These are phyloP conservation scores for Penicillium sp. DNA, from an alignment of 2,329 filamentous ascomycete species.

Conservation along the genomic window DNA sequence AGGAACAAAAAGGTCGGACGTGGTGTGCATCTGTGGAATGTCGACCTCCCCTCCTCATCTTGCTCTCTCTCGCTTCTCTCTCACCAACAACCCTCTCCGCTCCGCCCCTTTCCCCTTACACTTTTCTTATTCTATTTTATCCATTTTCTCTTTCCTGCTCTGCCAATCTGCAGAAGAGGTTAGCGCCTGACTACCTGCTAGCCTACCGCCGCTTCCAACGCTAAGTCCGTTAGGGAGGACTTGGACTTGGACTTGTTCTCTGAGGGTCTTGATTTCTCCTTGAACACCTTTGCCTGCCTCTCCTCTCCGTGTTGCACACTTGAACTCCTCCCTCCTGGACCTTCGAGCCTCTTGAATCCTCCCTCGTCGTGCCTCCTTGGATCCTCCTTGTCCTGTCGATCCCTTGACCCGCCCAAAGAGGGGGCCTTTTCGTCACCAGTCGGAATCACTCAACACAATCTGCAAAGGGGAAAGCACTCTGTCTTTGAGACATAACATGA, in stretches of 20 bases:
- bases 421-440: constrained; percentile 5
- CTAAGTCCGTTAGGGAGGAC: constrained; percentile 12
- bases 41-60: too few species aligned
- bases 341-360: too few species aligned
- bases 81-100: too few species aligned
- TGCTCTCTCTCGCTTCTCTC: too few species aligned
- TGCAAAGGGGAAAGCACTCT: background rate
- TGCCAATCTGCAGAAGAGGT: constrained; percentile 1
- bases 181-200: constrained; percentile 9
- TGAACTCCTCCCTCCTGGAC: too few species aligned
- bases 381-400: constrained; percentile 22
- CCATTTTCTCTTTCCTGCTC: too few species aligned
- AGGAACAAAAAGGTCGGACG: too few species aligned
- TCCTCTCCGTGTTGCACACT: background rate
- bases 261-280: too few species aligned
- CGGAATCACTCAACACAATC: background rate
- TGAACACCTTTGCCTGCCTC: constrained; percentile 2
- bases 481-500: constrained; percentile 20
- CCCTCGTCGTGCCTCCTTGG: constrained; percentile 1
- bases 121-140: too few species aligned
- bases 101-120: too few species aligned
- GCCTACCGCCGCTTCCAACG: constrained; percentile 16
- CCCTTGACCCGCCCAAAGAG: constrained; percentile 21
- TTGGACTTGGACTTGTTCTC: too few species aligned
- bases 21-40: too few species aligned